Evolutionary conservation across 192 early-diverging fungal species (phyloP).

Genomic region (Oehlia diaphana): DNA sequence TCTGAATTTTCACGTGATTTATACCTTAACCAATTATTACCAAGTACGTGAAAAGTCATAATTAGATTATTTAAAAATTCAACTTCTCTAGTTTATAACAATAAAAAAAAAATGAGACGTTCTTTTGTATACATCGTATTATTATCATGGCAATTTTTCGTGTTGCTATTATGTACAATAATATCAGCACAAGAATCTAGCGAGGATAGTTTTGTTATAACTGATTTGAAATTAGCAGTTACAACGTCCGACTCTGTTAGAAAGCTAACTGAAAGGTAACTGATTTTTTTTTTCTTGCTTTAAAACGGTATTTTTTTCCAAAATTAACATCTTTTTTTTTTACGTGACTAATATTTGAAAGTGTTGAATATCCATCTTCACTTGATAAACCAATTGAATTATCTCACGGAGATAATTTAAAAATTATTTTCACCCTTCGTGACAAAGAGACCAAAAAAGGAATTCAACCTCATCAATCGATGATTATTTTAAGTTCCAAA

Average conservation of each 20-base stretch:
- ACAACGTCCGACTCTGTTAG: not conserved
- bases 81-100: not conserved
- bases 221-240: not conserved
- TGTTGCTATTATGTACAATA: not conserved
- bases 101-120: not conserved
- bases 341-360: not conserved
- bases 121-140: not conserved
- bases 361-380: constrained; percentile 18
- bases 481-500: constrained; percentile 25
- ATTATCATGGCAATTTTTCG: not conserved
- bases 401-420: constrained; percentile 20
- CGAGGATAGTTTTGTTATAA: not conserved
- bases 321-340: too few relatives aligned
- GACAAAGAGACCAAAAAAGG: constrained; percentile 5
- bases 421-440: constrained; percentile 14
- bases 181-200: not conserved
- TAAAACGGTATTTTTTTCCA: too few relatives aligned
- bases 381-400: constrained; percentile 4
- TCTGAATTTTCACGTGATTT: too few relatives aligned
- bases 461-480: constrained; percentile 32
- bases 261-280: constrained; percentile 3
- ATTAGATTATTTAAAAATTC: not conserved
- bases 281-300: not conserved
- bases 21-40: not conserved
- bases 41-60: not conserved